Conservation (phyloP, 139 green algal species). For the Monoraphidium neglectum region DNA sequence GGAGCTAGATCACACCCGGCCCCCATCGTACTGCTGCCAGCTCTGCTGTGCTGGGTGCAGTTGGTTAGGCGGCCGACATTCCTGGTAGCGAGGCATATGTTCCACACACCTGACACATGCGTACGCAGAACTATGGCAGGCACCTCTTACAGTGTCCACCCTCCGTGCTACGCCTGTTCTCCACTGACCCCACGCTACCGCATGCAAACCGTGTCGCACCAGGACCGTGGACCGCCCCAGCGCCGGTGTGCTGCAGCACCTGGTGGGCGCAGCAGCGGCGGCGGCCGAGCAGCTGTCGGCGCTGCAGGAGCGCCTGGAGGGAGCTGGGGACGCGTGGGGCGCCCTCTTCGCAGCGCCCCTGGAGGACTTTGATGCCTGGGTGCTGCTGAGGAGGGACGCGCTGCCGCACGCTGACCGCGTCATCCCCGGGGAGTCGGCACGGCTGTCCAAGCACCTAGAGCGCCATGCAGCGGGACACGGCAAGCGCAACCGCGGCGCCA, state of each 20-base stretch:
- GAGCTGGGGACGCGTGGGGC: conserved; percentile 1
- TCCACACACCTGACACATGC: too few species aligned
- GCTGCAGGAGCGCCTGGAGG: not conserved
- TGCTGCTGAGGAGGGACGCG: conserved; percentile 64
- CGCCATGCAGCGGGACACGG: too few species aligned
- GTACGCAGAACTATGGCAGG: too few species aligned
- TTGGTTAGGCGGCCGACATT: too few species aligned
- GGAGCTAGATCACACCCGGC: conserved; percentile 32
- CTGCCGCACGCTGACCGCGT: conserved; percentile 39
- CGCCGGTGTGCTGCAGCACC: too few species aligned
- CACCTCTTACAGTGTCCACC: too few species aligned
- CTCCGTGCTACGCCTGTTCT: too few species aligned
- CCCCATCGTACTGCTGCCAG: not conserved
- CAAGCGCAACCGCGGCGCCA: too few species aligned
- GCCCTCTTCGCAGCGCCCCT: conserved; percentile 43
- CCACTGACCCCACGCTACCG: too few species aligned
- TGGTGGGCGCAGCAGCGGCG: not conserved
- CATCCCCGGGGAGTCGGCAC: not conserved
- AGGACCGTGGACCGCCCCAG: too few species aligned
- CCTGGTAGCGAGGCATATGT: too few species aligned
- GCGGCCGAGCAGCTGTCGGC: not conserved
- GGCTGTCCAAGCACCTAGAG: conserved; percentile 11
- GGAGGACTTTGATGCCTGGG: conserved; percentile 61
- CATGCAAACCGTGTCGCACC: too few species aligned
- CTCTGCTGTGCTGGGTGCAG: not conserved